Evolutionary conservation across 2,329 filamentous ascomycete species (phyloP), one percentile per base, ranked within the genome.

Genomic region (Bipolaris gigantea): DNA sequence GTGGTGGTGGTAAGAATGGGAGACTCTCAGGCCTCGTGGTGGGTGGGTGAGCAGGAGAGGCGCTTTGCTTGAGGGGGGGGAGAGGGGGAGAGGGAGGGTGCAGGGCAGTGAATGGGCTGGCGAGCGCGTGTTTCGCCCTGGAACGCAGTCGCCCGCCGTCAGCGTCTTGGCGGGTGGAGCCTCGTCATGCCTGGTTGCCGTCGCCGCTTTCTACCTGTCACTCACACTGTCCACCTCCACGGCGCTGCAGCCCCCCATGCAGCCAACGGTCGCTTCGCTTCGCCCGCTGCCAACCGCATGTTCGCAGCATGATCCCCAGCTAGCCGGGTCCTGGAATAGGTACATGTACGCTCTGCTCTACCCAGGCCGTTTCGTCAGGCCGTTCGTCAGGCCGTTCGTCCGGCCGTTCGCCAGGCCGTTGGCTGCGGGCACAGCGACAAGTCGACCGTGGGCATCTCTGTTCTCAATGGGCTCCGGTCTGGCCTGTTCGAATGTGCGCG

Each of bases 101-200:
- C 48, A 44, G 41, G 48, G 59, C 48, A 45, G 41, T 50, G 36
- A 49, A 53, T 51, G 43, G 47, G 38, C 21, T 47, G 47, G 38
- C 21, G 50, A 53, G 36, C 48, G 52, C 36, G 48, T 47, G 60
- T 59, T 60, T 61, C 55, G 53, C 46, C 52, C 23, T 49, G 46
- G 50, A 33, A 53, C 50, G 51, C 16, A 40, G 47, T 41, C 39
- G 46, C 46, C 44, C n/a, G 39, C 47, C 45, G 55, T 48, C 36
- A 33, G 51, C 48, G 55, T 23, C 58, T 56, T 61, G 53, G 56
- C 53, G 19, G 25, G 35, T 55, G 48, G 50, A 59, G 53, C 59
- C 59, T 55, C 40, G 13, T 10, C 39, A 30, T 41, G 43, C 45
- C 16, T 54, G 30, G 42, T 46, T 5, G 21, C 21, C 3, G 21